Evolutionary conservation across 2,329 filamentous ascomycete genomes (phyloP).

Genomic region (Fusarium decemcellulare): DNA sequence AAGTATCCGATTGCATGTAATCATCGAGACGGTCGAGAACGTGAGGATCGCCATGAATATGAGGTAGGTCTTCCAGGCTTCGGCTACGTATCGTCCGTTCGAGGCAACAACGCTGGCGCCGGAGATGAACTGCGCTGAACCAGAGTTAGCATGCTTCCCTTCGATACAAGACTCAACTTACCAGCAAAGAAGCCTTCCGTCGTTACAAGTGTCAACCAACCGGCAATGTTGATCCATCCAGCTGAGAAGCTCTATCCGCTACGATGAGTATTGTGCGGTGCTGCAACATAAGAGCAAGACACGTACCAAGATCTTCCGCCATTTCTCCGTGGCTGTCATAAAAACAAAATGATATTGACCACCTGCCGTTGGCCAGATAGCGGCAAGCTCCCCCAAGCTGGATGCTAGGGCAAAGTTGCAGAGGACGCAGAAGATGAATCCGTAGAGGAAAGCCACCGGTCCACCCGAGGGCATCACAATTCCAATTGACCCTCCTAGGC

Average conservation of each 20-base stretch:
- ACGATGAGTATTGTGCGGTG: neutral
- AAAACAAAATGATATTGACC: slow-evolving; percentile 63
- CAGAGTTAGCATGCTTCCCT: too few species aligned
- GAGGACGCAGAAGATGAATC: slow-evolving; percentile 61
- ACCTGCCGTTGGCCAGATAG: slow-evolving; percentile 62
- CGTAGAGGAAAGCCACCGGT: slow-evolving; percentile 59
- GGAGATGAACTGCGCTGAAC: slow-evolving; percentile 60
- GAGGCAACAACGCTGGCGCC: slow-evolving; percentile 59
- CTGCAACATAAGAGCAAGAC: fast-evolving
- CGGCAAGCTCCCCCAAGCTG: slow-evolving; percentile 59
- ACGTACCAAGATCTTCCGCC: slow-evolving; percentile 55
- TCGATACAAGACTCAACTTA: too few species aligned
- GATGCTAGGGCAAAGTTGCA: slow-evolving; percentile 60
- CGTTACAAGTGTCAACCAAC: slow-evolving; percentile 61
- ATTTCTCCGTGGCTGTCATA: slow-evolving; percentile 55
- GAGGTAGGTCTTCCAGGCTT: slow-evolving; percentile 57
- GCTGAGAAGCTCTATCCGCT: slow-evolving; percentile 56
- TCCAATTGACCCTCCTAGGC: slow-evolving; percentile 58
- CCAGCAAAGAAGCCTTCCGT: slow-evolving; percentile 60
- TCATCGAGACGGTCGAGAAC: slow-evolving; percentile 50
- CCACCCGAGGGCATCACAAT: slow-evolving; percentile 59
- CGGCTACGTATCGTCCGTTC: slow-evolving; percentile 53
- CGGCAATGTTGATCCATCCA: slow-evolving; percentile 60
- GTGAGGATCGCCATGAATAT: slow-evolving; percentile 53
- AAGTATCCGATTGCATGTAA: slow-evolving; percentile 58